Evolutionary conservation across 1,284 basidiomycete species (phyloP), one percentile per base, ranked within the genome.

Genomic region (Leccinum fuscescens): DNA sequence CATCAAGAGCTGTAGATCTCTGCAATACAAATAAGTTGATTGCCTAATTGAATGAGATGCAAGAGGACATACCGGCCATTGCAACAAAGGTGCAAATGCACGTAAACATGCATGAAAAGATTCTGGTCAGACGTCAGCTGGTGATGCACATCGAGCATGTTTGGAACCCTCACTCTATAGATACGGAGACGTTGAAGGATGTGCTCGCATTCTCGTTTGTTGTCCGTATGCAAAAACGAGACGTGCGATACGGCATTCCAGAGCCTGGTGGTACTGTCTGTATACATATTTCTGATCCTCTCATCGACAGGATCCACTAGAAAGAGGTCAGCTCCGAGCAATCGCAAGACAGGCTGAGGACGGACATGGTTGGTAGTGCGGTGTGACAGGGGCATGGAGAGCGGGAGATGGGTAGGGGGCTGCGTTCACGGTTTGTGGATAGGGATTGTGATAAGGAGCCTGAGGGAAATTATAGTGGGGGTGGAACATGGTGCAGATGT

Each of bases 21-120:
- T 65, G 33, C 17, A 15, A 39, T 50, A 48, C 46, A 15, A 14
- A 8, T 22, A 8, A 27, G 29, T 55, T n/a, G 59, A 48, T 31
- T 11, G 6, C 17, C 7, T 51, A 29, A 14, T 55, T 6, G 0
- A 15, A 53, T 37, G 8, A 15, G 44, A 46, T 15, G 17, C 7
- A 44, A 52, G 29, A 20, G 3, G 6, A 49, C 54, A 39, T 2
- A 64, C 69, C 49, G 20, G 51, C 57, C 4, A 17, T 27, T 9
- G 35, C 55, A 62, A 56, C 69, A 73, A 14, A 11, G 53, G n/a
- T 42, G 46, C n/a, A 72, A 15, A 56, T 74, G 71, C 20, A 62
- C 39, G 51, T 63, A 74, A 6, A 61, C 66, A 46, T 71, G 53
- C 59, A 71, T 55, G 24, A 71, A 69, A 29, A 74, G 59, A 56